Percentiles rank a stretch among this genome's conserved stretches.
Conservation (phyloP, 2,329 filamentous ascomycete species). For the Diplodia mutila region DNA sequence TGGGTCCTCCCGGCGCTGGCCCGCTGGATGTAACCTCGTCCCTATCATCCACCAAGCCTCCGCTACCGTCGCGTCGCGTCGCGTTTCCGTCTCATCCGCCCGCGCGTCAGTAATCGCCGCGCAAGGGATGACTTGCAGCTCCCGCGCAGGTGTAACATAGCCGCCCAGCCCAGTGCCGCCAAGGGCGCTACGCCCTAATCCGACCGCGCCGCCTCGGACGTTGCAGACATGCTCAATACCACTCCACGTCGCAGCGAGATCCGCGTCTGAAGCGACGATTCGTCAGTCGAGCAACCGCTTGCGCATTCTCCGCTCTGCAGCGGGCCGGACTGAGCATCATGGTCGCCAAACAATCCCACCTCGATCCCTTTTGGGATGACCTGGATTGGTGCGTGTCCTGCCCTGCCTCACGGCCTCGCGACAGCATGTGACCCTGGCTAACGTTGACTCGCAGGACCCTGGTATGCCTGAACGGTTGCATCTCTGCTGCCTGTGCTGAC, state of each 20-base stretch:
- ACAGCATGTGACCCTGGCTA: slow-evolving; percentile 40
- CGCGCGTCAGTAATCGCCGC: slow-evolving; percentile 7
- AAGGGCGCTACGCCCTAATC: slow-evolving; percentile 23
- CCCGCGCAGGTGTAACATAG: slow-evolving; percentile 24
- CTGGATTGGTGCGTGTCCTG: slow-evolving; percentile 66
- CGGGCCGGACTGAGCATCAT: slow-evolving; percentile 57
- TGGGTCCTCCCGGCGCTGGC: slow-evolving; percentile 5
- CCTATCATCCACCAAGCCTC: slow-evolving; percentile 8
- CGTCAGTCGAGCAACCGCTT: not conserved
- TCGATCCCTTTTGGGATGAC: slow-evolving; percentile 68
- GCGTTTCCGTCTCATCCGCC: slow-evolving; percentile 5
- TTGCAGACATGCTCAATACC: slow-evolving; percentile 28
- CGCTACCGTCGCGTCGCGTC: not conserved
- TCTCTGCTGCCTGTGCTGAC: slow-evolving; percentile 32
- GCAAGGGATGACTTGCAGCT: slow-evolving; percentile 27
- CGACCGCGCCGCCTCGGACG: slow-evolving; percentile 24
- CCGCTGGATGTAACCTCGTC: slow-evolving; percentile 24
- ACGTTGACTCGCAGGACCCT: slow-evolving; percentile 49
- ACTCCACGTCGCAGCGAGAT: slow-evolving; percentile 25
- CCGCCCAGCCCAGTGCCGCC: slow-evolving; percentile 9
- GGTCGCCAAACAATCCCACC: slow-evolving; percentile 46
- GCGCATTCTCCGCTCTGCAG: slow-evolving; percentile 19
- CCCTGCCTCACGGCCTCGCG: slow-evolving; percentile 29
- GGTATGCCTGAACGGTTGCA: slow-evolving; percentile 36
- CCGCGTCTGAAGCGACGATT: slow-evolving; percentile 25